Percentiles rank a stretch among this genome's conserved stretches.
phyloP scores from a whole-genome alignment of 2,329 filamentous ascomycete genomes.

The Colletotrichum sp. region DNA sequence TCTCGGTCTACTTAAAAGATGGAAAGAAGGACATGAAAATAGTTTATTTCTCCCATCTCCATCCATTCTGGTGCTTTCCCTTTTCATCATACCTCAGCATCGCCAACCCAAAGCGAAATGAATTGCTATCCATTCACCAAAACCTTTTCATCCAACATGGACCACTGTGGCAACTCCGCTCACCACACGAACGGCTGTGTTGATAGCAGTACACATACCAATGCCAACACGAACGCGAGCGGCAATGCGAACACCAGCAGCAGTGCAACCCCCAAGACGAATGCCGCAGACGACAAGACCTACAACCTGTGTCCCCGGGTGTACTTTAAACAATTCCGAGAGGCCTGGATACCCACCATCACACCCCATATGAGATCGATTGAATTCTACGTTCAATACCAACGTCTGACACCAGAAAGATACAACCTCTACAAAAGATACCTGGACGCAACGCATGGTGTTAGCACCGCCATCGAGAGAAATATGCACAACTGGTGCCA shows the following conservation, averaged over 20 bases:
- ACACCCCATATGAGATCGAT: background rate
- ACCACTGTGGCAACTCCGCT: background rate
- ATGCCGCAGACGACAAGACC: background rate
- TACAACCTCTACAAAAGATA: background rate
- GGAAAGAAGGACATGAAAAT: background rate
- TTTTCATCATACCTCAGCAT: background rate
- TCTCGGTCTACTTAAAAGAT: background rate
- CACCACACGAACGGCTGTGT: background rate
- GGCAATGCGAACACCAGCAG: background rate
- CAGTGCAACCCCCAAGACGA: background rate
- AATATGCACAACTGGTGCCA: background rate
- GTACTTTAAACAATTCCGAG: background rate
- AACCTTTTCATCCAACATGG: background rate
- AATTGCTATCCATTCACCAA: background rate
- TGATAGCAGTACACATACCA: background rate
- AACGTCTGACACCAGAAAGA: background rate
- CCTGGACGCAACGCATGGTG: background rate
- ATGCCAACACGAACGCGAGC: background rate
- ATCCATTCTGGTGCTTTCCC: background rate
- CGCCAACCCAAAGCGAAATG: background rate
- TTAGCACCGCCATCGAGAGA: background rate
- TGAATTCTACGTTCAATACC: background rate
- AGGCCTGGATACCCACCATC: background rate
- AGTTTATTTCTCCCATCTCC: background rate
- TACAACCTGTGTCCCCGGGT: background rate